Base-by-base conservation (phyloP, 441 rosid species). In the Euphorbia celastroides region DNA sequence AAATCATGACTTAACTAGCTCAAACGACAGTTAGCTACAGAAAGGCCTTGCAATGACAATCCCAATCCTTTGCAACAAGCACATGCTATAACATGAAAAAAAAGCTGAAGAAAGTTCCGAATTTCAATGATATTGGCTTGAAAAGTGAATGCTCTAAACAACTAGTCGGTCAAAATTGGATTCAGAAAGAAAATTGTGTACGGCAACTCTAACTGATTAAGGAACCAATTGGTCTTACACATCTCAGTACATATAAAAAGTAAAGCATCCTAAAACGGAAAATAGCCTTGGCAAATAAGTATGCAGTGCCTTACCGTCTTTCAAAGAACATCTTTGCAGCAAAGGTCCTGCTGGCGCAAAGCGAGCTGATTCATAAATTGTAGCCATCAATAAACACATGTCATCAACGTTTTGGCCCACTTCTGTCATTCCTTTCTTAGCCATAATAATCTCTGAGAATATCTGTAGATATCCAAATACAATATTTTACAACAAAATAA, bases 331-430 rank as follows among this genome's bases (percentile, higher is more conserved):
- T 74, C 89, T 80, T 74, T 87, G 92, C 19, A 87, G 77, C 77
- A 87, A 59, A 74, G 81, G 85, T 66, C 82, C 83, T 11, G 82
- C 59, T 32, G 85, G 77, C 63, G 78, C 66, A 67, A 87, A 82
- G 58, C 89, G 86, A 30, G 86, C 85, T 64, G 84, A 83, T 71
- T 87, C 92, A 75, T 80, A 84, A 20, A 87, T 44, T 34, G 89
- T 81, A 55, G 92, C 86, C 73, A 76, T 52, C 70, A 87, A 58
- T 57, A 84, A 66, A 19, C 60, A 64, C 82, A 84, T 84, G 65
- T 78, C 69, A 44, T 78, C 75, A 52, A 79, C 74, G 64, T 54
- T 60, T 61, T 68, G 72, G 9, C 66, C 81, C 66, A 70, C 77
- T 26, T 70, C 69, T 66, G 13, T 27, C 2, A 62, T 72, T 11